A percentile compares a stretch with the other conserved stretches of the same genome.
phyloP scores from a whole-genome alignment of 768 basidiomycete genomes.

The Podaxis sp. region DNA sequence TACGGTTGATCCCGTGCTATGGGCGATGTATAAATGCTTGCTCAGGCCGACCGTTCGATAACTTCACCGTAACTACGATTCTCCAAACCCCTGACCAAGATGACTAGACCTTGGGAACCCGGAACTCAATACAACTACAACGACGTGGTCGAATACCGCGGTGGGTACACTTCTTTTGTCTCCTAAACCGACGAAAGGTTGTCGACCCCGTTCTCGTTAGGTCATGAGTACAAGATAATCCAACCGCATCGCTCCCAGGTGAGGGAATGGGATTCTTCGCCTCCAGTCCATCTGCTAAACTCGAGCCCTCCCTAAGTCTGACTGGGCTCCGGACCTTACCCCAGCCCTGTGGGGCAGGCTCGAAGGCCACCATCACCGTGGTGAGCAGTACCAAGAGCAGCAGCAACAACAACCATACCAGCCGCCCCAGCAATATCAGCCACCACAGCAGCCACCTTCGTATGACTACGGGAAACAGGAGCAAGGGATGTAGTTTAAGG shows the following conservation, averaged over 20 bases:
- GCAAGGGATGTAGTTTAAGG: conserved; percentile 3
- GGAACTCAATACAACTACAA: conserved; percentile 54
- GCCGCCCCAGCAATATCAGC: conserved; percentile 17
- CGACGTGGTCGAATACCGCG: conserved; percentile 52
- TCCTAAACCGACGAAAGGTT: not conserved
- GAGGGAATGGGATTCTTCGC: conserved; percentile 4
- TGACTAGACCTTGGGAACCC: conserved; percentile 55
- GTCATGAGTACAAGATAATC: conserved; percentile 60
- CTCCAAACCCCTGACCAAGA: conserved; percentile 18
- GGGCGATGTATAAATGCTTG: not conserved
- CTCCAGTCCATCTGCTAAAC: not conserved
- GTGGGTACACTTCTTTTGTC: conserved; percentile 24
- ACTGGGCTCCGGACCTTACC: conserved; percentile 61
- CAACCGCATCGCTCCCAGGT: conserved; percentile 71
- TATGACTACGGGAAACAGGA: conserved; percentile 10
- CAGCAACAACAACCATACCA: conserved; percentile 23
- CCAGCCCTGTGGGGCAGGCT: conserved; percentile 68
- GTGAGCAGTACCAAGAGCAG: conserved; percentile 19
- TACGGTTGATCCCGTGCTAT: not conserved
- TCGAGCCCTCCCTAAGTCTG: conserved; percentile 34
- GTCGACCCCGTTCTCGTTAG: conserved; percentile 24
- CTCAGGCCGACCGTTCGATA: not conserved
- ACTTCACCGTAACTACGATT: not conserved
- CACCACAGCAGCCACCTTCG: not conserved
- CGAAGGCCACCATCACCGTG: conserved; percentile 11